A percentile compares a stretch with the other conserved stretches of the same genome.
phyloP scores from a whole-genome alignment of 805 yeast species.

The Metschnikowia kunwiensis region DNA sequence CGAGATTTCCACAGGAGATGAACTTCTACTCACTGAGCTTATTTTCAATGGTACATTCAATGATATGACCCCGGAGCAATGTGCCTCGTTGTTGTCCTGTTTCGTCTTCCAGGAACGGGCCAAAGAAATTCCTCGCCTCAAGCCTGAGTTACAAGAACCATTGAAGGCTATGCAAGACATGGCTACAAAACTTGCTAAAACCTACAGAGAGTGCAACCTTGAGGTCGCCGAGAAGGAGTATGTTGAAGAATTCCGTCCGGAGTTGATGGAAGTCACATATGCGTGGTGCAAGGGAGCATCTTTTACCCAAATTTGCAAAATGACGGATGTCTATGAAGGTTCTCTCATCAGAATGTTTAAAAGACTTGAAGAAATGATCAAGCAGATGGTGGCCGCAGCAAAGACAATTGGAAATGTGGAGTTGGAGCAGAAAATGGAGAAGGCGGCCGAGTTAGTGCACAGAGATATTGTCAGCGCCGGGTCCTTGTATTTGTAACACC shows the following conservation, averaged over 20 bases:
- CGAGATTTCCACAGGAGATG: constrained; percentile 90
- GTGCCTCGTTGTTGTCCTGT: constrained; percentile 89
- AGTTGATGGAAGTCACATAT: constrained; percentile 93
- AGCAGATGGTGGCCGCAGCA: constrained; percentile 89
- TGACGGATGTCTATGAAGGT: constrained; percentile 99
- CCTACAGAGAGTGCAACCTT: constrained; percentile 83
- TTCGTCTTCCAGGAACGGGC: constrained; percentile 97
- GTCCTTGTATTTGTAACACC: constrained; percentile 73
- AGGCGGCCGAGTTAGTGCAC: constrained; percentile 79
- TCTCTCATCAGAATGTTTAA: constrained; percentile 92
- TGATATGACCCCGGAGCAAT: constrained; percentile 81
- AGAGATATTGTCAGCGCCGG: constrained; percentile 97
- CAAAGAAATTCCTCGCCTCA: constrained; percentile 79
- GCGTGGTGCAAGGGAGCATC: constrained; percentile 97
- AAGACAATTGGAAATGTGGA: constrained; percentile 90
- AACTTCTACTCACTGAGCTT: constrained; percentile 79
- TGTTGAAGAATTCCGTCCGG: constrained; percentile 86
- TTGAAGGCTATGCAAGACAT: constrained; percentile 82
- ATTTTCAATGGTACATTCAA: constrained; percentile 94
- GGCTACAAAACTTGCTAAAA: constrained; percentile 87
- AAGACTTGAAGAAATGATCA: constrained; percentile 86
- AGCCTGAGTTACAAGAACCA: constrained; percentile 92
- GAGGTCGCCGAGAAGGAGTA: constrained; percentile 91
- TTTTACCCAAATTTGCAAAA: constrained; percentile 94
- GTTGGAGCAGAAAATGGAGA: constrained; percentile 83